Evolutionary conservation across 768 basidiomycete species (phyloP).

Genomic region (Termitomyces sp.): DNA sequence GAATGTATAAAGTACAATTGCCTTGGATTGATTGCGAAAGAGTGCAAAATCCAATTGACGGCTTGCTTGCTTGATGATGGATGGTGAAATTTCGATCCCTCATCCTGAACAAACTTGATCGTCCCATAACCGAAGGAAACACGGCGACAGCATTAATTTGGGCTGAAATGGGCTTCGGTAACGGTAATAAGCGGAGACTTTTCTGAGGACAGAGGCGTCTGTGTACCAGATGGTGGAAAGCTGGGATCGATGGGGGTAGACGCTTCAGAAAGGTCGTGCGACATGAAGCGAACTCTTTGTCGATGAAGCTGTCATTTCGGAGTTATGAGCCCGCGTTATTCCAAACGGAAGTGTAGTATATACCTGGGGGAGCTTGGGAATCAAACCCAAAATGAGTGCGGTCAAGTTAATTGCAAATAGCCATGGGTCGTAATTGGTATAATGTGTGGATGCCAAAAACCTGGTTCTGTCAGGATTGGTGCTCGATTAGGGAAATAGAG

Average conservation of each 20-base stretch:
- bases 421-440: slow-evolving; percentile 95
- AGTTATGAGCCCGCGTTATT: slow-evolving; percentile 12
- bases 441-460: slow-evolving; percentile 96
- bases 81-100: slow-evolving; percentile 1
- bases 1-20: slow-evolving; percentile 28
- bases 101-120: neutral
- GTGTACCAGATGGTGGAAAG: slow-evolving; percentile 49
- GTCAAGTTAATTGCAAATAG: slow-evolving; percentile 88
- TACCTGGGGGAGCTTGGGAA: slow-evolving; percentile 96
- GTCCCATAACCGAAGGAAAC: neutral
- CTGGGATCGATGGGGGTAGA: slow-evolving; percentile 60
- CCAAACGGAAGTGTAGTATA: slow-evolving; percentile 17
- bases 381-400: slow-evolving; percentile 72
- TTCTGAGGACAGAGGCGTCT: slow-evolving; percentile 32
- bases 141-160: slow-evolving; percentile 7
- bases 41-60: slow-evolving; percentile 3
- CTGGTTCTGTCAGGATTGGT: slow-evolving; percentile 34
- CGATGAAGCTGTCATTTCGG: slow-evolving; percentile 59
- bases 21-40: slow-evolving; percentile 14
- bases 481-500: neutral
- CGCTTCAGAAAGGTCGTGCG: slow-evolving; percentile 58
- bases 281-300: slow-evolving; percentile 74
- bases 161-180: slow-evolving; percentile 45
- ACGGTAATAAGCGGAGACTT: slow-evolving; percentile 29
- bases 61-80: slow-evolving; percentile 1